Percentiles rank a stretch among this genome's conserved stretches.
phyloP scores from a whole-genome alignment of 352 stramenopile species.

The Aphanomyces stellatus region DNA sequence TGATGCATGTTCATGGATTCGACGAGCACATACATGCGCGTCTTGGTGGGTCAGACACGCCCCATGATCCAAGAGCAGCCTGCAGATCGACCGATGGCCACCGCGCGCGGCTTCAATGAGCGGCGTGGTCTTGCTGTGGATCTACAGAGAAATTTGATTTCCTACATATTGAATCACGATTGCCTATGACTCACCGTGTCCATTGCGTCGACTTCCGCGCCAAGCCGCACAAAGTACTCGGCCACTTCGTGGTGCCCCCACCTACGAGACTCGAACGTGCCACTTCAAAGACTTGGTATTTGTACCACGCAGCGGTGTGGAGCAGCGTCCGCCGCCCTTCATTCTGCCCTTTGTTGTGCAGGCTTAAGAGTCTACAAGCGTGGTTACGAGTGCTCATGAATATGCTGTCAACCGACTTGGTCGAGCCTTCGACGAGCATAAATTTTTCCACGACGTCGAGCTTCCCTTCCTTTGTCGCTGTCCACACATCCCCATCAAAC shows the following conservation, averaged over 20 bases:
- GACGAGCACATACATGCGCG: slow-evolving; percentile 26
- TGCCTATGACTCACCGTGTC: slow-evolving; percentile 33
- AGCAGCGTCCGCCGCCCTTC: slow-evolving; percentile 56
- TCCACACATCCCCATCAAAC: slow-evolving; percentile 46
- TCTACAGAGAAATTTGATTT: too few relatives aligned
- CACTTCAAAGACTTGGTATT: not conserved
- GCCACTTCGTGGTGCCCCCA: slow-evolving; percentile 27
- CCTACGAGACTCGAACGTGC: slow-evolving; percentile 19
- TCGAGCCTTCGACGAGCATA: slow-evolving; percentile 48
- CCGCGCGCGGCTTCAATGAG: slow-evolving; percentile 52
- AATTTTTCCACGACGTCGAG: slow-evolving; percentile 47
- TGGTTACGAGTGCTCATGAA: not conserved
- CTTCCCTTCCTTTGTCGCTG: slow-evolving; percentile 35
- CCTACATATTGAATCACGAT: too few relatives aligned
- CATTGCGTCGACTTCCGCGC: slow-evolving; percentile 39
- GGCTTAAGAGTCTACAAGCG: slow-evolving; percentile 28
- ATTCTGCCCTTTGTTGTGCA: slow-evolving; percentile 31
- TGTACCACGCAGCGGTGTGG: slow-evolving; percentile 54
- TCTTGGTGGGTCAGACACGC: slow-evolving; percentile 37
- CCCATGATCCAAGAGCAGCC: slow-evolving; percentile 36
- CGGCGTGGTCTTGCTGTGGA: slow-evolving; percentile 39
- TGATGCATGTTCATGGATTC: too few relatives aligned
- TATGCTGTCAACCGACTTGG: slow-evolving; percentile 20
- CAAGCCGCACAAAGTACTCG: slow-evolving; percentile 36
- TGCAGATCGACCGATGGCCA: slow-evolving; percentile 39